Conservation (phyloP, 768 basidiomycete genomes). For the Lanmaoa rubissima region DNA sequence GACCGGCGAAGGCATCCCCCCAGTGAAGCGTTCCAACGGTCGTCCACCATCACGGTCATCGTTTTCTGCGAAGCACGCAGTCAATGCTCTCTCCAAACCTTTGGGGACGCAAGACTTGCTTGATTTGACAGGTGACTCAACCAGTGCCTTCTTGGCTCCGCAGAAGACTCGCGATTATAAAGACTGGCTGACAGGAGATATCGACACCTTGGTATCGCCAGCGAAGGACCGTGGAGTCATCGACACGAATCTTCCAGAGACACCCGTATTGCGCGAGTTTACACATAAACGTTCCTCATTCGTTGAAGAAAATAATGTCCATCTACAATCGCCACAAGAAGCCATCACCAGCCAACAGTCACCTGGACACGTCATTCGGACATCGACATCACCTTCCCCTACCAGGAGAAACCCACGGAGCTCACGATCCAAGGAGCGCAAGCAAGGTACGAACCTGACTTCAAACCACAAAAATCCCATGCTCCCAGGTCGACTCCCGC, state of each 20-base stretch:
- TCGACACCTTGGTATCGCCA: constrained; percentile 36
- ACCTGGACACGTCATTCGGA: background rate
- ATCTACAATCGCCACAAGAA: constrained; percentile 32
- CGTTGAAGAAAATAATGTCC: constrained; percentile 46
- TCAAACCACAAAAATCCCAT: constrained; percentile 9
- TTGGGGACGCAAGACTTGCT: constrained; percentile 17
- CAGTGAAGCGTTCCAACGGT: constrained; percentile 17
- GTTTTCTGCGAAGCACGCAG: constrained; percentile 48
- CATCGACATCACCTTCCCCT: constrained; percentile 20
- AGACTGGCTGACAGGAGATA: constrained; percentile 79
- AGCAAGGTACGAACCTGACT: constrained; percentile 7
- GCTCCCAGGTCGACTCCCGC: constrained; percentile 5
- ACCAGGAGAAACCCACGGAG: constrained; percentile 17
- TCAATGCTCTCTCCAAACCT: constrained; percentile 47
- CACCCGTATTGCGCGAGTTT: constrained; percentile 62
- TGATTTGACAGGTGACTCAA: constrained; percentile 13
- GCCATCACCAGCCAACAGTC: constrained; percentile 29
- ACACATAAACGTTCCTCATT: constrained; percentile 72
- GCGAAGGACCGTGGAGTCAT: constrained; percentile 16
- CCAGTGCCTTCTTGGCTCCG: constrained; percentile 5
- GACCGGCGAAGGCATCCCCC: constrained; percentile 14
- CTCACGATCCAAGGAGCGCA: constrained; percentile 39
- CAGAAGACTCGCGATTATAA: constrained; percentile 35
- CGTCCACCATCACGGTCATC: constrained; percentile 39
- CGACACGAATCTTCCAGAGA: constrained; percentile 25